A percentile compares a stretch with the other conserved stretches of the same genome.
These are phyloP conservation scores for Hemisphaericaspora nanyangensis DNA, from an alignment of 805 yeast genomes.

Conservation along the genomic window DNA sequence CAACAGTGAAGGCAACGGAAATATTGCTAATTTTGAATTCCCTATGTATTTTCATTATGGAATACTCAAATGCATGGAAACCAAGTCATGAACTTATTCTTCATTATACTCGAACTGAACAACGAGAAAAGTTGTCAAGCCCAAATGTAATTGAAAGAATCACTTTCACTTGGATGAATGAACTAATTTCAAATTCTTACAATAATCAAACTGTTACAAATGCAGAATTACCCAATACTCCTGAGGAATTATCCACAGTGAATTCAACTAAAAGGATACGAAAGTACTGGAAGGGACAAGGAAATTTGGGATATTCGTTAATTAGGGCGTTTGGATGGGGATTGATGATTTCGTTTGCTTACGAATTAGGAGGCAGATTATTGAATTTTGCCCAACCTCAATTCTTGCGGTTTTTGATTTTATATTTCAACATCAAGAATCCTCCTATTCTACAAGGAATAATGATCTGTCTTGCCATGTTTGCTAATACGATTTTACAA, in stretches of 20 bases:
- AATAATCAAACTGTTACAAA: conserved; percentile 34
- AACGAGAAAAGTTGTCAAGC: conserved; percentile 10
- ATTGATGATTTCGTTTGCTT: conserved; percentile 18
- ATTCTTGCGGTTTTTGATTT: conserved; percentile 61
- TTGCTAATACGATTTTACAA: conserved; percentile 54
- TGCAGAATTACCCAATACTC: conserved; percentile 26
- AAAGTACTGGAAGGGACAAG: conserved; percentile 13
- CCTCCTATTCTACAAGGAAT: conserved; percentile 56
- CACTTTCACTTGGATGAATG: conserved; percentile 48
- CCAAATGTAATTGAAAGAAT: conserved; percentile 36
- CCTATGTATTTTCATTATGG: conserved; percentile 31
- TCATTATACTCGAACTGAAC: conserved; percentile 21
- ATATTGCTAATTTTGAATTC: conserved; percentile 25
- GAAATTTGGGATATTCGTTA: conserved; percentile 15
- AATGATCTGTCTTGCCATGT: conserved; percentile 60
- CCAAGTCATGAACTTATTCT: conserved; percentile 38
- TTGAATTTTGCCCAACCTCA: conserved; percentile 79
- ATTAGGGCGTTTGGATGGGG: conserved; percentile 23
- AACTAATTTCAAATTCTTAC: conserved; percentile 37
- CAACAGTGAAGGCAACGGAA: conserved; percentile 16
- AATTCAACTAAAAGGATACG: conserved; percentile 13
- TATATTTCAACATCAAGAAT: conserved; percentile 44
- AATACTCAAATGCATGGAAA: conserved; percentile 30
- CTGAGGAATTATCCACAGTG: conserved; percentile 21
- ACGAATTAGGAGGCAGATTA: conserved; percentile 20